Evolutionary conservation across 345 rosid genomes (phyloP), one percentile per base, ranked within the genome.

Genomic region (Eucalyptus urophylla): DNA sequence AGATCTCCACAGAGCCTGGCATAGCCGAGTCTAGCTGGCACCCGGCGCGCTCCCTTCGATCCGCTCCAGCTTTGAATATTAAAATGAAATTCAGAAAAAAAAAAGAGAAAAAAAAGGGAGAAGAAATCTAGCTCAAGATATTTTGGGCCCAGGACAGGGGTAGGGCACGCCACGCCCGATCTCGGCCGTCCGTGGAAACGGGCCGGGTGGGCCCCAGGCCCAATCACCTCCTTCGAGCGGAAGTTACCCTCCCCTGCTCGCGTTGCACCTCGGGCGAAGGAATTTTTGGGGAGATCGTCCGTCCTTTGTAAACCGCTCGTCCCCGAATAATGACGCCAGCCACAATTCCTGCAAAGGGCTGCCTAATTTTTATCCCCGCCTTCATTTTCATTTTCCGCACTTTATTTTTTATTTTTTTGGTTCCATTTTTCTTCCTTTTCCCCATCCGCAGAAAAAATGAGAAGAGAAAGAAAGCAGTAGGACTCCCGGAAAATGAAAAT

Each of bases 71-170:
- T 72, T 37, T 37, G 24, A 72, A 37, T 19, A 19, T 56, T 7
- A 65, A n/a, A 15, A n/a, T 8, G 40, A n/a, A 65, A 62, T 62
- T 15, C 21, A 8, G 40, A 14, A 14, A 14, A 6, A 4, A 14
- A 1, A 14, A 5, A 25, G 12, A 1, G 6, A 2, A 11, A 27
- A 11, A 6, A 27, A 60, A 6, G 4, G 29, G 3, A 11, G 7
- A 60, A 62, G 14, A 72, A 19, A 72, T 37, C 45, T 56, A 19
- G 27, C 25, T 19, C 81, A 21, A 17, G 83, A 76, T 76, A 9
- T 24, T 76, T 11, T 21, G 81, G 81, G 81, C 81, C 81, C 81
- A 31, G 17, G 80, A 4, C 10, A 31, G 1, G 43, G 33, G 80
- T 3, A 37, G 43, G 19, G 10, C 27, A 56, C 62, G 29, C 62